Conservation (phyloP, 768 basidiomycete species). For the Rhodotorula paludigena region DNA sequence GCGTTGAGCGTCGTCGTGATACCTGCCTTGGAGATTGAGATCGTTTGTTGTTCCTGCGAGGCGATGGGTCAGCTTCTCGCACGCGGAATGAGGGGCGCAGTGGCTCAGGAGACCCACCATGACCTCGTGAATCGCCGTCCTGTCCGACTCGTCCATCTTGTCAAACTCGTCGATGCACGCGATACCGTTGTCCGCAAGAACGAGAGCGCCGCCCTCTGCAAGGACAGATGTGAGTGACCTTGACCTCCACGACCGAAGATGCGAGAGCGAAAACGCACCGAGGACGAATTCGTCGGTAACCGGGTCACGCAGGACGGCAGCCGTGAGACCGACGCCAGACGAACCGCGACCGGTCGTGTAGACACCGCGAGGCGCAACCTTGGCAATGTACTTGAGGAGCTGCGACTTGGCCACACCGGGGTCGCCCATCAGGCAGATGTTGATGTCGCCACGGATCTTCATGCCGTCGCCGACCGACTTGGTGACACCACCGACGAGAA, state of each 20-base stretch:
- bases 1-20: conserved; percentile 98
- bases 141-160: conserved; percentile 97
- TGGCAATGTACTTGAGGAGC: conserved; percentile 93
- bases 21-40: conserved; percentile 98
- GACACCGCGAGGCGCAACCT: conserved; percentile 93
- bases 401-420: conserved; percentile 99
- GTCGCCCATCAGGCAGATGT: conserved; percentile 97
- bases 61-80: no score
- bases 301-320: conserved; percentile 97
- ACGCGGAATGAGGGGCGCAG: no score
- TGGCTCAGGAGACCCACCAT: conserved; percentile 57
- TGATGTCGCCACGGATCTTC: conserved; percentile 97
- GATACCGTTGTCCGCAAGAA: conserved; percentile 97
- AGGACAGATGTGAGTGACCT: neutral
- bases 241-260: neutral
- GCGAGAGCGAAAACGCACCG: conserved; percentile 56
- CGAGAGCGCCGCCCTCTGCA: conserved; percentile 96
- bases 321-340: conserved; percentile 96
- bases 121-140: conserved; percentile 98
- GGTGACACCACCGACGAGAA: conserved; percentile 92
- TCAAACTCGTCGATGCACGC: conserved; percentile 99
- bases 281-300: conserved; percentile 99
- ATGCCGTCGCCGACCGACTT: conserved; percentile 94
- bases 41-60: conserved; percentile 83
- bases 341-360: conserved; percentile 99